Evolutionary conservation across 306 rosid genomes (phyloP).

Genomic region (Rosa persica): DNA sequence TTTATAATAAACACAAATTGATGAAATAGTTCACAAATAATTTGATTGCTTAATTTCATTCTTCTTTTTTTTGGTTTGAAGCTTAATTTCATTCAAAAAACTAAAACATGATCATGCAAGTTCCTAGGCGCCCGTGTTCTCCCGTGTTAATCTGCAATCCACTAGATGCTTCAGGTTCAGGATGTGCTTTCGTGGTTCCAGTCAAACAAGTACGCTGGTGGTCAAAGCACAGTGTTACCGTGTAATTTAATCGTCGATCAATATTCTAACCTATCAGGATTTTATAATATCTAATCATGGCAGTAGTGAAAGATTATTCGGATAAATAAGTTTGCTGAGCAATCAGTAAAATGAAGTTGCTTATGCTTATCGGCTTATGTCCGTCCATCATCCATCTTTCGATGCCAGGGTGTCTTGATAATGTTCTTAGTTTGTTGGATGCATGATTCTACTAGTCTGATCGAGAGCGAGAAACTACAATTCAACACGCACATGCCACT

Average conservation of each 20-base stretch:
- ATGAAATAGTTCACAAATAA: no score
- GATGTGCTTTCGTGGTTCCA: neutral
- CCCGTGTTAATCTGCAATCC: neutral
- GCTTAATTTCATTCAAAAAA: no score
- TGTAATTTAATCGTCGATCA: neutral
- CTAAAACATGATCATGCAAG: no score
- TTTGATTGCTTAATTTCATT: no score
- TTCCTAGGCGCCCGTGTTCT: no score
- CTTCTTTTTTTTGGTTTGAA: no score
- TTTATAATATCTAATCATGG: neutral
- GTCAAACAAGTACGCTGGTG: slow-evolving; percentile 2
- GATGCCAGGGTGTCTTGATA: neutral
- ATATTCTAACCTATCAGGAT: neutral
- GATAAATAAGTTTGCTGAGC: neutral
- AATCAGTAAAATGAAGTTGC: neutral
- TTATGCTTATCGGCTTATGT: neutral
- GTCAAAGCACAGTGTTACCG: neutral
- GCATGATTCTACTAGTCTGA: neutral
- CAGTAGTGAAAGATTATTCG: neutral
- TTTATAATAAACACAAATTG: no score
- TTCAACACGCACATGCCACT: neutral
- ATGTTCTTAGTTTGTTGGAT: neutral
- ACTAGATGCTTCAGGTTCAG: neutral
- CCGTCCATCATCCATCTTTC: neutral
- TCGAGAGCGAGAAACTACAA: neutral